A percentile compares a stretch with the other conserved stretches of the same genome.
Evolutionary conservation across 192 early-diverging fungal species (phyloP).

Genomic region (Umbelopsis ramanniana): DNA sequence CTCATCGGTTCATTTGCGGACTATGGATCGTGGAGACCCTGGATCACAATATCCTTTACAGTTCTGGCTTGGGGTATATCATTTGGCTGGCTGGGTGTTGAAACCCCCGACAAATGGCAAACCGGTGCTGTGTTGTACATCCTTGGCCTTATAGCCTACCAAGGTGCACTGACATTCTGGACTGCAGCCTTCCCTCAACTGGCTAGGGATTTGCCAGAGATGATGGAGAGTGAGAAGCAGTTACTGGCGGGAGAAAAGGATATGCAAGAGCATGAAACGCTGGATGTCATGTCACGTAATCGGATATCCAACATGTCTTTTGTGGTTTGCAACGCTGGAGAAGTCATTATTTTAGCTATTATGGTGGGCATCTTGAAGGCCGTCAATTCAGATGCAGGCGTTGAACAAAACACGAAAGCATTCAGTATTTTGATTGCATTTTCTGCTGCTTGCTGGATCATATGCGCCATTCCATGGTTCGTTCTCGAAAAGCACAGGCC

Average conservation of each 20-base stretch:
- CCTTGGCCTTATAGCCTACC: conserved; percentile 12
- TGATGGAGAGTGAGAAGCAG: conserved; percentile 15
- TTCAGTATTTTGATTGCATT: conserved; percentile 25
- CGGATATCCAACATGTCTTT: conserved; percentile 24
- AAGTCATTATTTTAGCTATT: conserved; percentile 19
- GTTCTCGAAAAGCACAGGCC: conserved; percentile 8
- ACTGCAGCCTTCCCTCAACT: conserved; percentile 18
- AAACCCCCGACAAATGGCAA: conserved; percentile 13
- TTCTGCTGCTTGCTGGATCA: conserved; percentile 14
- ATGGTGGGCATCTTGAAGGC: conserved; percentile 17
- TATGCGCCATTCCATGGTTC: conserved; percentile 20
- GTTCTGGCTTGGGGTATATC: conserved; percentile 17
- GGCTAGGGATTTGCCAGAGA: conserved; percentile 15
- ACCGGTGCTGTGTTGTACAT: conserved; percentile 3
- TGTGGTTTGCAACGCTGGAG: conserved; percentile 21
- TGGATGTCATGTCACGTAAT: conserved; percentile 14
- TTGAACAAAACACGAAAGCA: conserved; percentile 14
- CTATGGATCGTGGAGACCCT: conserved; percentile 16
- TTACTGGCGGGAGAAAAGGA: conserved; percentile 5
- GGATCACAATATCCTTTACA: conserved; percentile 13
- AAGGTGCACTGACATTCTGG: conserved; percentile 24
- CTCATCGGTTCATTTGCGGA: conserved; percentile 23
- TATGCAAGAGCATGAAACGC: conserved; percentile 7
- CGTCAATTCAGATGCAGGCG: conserved; percentile 19
- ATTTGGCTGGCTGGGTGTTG: conserved; percentile 21